Evolutionary conservation across 73 alveolate species (phyloP).

Genomic region (Diophrys sp.): DNA sequence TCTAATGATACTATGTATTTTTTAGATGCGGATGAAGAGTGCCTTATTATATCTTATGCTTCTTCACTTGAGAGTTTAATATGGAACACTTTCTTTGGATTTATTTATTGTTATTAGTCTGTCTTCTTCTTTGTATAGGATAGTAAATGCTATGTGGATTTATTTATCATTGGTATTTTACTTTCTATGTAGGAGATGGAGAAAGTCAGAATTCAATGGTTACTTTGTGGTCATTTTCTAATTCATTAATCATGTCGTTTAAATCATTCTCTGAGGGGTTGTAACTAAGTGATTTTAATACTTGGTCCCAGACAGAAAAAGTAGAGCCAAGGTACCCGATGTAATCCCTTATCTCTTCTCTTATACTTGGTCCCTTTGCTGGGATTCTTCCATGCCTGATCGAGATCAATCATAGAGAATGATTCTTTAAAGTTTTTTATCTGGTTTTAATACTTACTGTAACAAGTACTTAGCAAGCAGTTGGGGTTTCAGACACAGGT

Average conservation of each 20-base stretch:
- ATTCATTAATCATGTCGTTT: slow-evolving; percentile 63
- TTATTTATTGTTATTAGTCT: slow-evolving; percentile 52
- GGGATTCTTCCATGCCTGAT: slow-evolving; percentile 77
- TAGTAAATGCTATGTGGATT: slow-evolving; percentile 53
- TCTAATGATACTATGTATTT: slow-evolving; percentile 24
- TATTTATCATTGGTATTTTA: slow-evolving; percentile 61
- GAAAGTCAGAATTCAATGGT: slow-evolving; percentile 66
- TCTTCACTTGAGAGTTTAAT: slow-evolving; percentile 49
- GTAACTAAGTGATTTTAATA: slow-evolving; percentile 59
- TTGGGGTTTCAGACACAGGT: too few species aligned
- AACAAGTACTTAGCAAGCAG: too few species aligned
- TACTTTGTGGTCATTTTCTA: slow-evolving; percentile 69
- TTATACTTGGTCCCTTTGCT: slow-evolving; percentile 66
- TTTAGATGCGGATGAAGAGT: slow-evolving; percentile 30
- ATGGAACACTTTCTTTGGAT: slow-evolving; percentile 56
- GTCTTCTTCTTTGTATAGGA: slow-evolving; percentile 50
- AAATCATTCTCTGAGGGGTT: slow-evolving; percentile 72
- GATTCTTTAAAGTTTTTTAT: slow-evolving; percentile 63
- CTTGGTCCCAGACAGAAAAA: too few species aligned
- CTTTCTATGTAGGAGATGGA: slow-evolving; percentile 51
- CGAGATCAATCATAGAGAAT: slow-evolving; percentile 65
- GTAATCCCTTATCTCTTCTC: too few species aligned
- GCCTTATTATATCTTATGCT: slow-evolving; percentile 55
- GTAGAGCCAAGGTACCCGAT: too few species aligned
- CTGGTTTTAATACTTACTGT: slow-evolving; percentile 19